phyloP scores from a whole-genome alignment of 192 early-diverging fungal species.

The Oehlia diaphana region DNA sequence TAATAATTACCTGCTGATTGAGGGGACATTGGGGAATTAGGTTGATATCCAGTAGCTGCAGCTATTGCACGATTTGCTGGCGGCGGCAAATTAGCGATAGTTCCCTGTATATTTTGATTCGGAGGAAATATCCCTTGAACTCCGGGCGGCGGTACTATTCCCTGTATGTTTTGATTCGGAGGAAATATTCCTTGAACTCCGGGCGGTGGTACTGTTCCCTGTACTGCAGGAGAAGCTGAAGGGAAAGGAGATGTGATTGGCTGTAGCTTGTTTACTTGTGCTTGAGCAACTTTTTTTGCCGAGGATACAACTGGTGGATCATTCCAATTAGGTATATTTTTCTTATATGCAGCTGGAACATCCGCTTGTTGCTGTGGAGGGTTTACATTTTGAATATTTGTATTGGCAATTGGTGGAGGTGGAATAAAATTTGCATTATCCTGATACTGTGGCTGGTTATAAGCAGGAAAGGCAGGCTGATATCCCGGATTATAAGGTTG shows the following conservation, averaged over 20 bases:
- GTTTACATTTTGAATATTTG: slow-evolving; percentile 35
- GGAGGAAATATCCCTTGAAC: slow-evolving; percentile 23
- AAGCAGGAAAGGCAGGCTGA: slow-evolving; percentile 21
- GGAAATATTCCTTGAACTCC: slow-evolving; percentile 29
- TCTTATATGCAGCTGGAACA: slow-evolving; percentile 43
- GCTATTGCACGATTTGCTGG: neutral
- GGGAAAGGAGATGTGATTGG: slow-evolving; percentile 45
- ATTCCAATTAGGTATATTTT: slow-evolving; percentile 55
- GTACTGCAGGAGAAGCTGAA: slow-evolving; percentile 34
- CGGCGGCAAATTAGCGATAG: slow-evolving; percentile 32
- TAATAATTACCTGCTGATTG: neutral
- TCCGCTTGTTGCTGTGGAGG: slow-evolving; percentile 36
- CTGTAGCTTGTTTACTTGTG: slow-evolving; percentile 26
- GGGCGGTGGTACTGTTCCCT: slow-evolving; percentile 18
- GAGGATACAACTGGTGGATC: slow-evolving; percentile 52
- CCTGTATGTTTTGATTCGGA: neutral
- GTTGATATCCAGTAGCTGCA: neutral
- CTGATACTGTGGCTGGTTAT: slow-evolving; percentile 22
- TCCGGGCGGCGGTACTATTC: slow-evolving; percentile 24
- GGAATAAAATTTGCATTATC: slow-evolving; percentile 32
- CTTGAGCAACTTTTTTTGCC: slow-evolving; percentile 33
- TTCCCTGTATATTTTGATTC: slow-evolving; percentile 3
- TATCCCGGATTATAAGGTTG: slow-evolving; percentile 33
- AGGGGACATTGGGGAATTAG: slow-evolving; percentile 3
- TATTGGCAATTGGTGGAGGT: slow-evolving; percentile 36